Evolutionary conservation across 805 yeast species (phyloP).

Genomic region (Blastobotrys terrestris): DNA sequence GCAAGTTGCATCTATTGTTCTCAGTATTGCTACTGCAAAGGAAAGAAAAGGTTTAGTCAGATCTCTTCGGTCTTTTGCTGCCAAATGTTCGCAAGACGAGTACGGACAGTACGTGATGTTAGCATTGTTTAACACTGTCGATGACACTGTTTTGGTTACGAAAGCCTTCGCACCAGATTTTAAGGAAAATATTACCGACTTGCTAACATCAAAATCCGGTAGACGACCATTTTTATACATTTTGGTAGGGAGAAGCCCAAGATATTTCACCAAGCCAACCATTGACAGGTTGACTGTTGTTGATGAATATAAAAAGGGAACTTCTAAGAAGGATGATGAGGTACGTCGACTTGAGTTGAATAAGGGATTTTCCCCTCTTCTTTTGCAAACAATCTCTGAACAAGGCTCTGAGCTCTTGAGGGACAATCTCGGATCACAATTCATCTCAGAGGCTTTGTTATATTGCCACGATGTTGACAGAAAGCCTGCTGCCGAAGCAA

Average conservation of each 20-base stretch:
- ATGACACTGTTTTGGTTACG: slow-evolving; percentile 80
- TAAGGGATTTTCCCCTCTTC: slow-evolving; percentile 55
- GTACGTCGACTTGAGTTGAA: slow-evolving; percentile 69
- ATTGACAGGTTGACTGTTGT: slow-evolving; percentile 56
- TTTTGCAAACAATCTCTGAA: slow-evolving; percentile 50
- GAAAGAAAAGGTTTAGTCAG: slow-evolving; percentile 78
- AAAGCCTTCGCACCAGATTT: slow-evolving; percentile 65
- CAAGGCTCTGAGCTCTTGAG: slow-evolving; percentile 47
- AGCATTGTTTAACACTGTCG: slow-evolving; percentile 77
- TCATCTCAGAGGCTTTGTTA: slow-evolving; percentile 66
- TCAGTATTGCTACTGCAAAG: slow-evolving; percentile 83
- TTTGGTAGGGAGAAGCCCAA: slow-evolving; percentile 70
- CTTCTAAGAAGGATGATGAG: slow-evolving; percentile 80
- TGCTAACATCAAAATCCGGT: slow-evolving; percentile 66
- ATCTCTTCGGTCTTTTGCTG: slow-evolving; percentile 68
- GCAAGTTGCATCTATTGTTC: slow-evolving; percentile 76
- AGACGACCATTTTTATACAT: slow-evolving; percentile 86
- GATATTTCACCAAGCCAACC: slow-evolving; percentile 68
- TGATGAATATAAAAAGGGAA: slow-evolving; percentile 53
- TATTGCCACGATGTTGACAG: slow-evolving; percentile 43
- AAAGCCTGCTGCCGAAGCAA: slow-evolving; percentile 41
- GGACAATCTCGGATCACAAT: slow-evolving; percentile 81
- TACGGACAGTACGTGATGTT: slow-evolving; percentile 78
- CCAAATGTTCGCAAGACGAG: slow-evolving; percentile 73
- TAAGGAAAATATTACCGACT: slow-evolving; percentile 41